A percentile compares a stretch with the other conserved stretches of the same genome.
These are phyloP conservation scores for Gaeumannomyces sp. DNA, from an alignment of 2,329 filamentous ascomycete species.

Conservation along the genomic window DNA sequence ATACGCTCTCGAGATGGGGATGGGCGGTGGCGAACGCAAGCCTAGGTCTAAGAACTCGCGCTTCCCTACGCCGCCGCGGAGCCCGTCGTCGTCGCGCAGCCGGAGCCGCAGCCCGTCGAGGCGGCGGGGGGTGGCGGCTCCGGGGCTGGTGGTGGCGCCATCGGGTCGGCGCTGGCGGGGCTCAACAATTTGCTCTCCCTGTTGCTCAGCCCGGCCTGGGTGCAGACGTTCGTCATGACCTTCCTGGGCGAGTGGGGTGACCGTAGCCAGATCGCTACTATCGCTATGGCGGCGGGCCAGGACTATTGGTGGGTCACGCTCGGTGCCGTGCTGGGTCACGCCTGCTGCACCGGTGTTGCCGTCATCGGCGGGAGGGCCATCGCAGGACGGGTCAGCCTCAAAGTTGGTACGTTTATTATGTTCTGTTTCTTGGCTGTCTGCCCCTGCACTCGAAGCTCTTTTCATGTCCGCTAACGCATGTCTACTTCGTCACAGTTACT, in stretches of 20 bases:
- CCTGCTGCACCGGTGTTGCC: conserved; percentile 81
- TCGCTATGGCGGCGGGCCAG: conserved; percentile 96
- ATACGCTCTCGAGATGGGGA: conserved; percentile 74
- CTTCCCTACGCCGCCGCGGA: conserved; percentile 73
- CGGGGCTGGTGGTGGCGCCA: conserved; percentile 29
- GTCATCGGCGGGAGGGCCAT: conserved; percentile 90
- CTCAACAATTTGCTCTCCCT: conserved; percentile 82
- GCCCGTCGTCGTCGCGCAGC: conserved; percentile 66
- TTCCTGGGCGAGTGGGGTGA: conserved; percentile 98
- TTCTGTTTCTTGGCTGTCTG: not conserved
- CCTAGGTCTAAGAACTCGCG: conserved; percentile 63
- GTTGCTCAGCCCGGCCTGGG: conserved; percentile 91
- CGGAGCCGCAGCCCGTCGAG: conserved; percentile 46
- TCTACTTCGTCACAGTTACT: conserved; percentile 50
- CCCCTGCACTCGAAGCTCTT: not conserved
- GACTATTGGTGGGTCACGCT: conserved; percentile 99
- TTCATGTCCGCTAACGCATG: conserved; percentile 7
- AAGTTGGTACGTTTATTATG: conserved; percentile 68
- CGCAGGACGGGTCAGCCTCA: conserved; percentile 87
- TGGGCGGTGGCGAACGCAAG: conserved; percentile 52
- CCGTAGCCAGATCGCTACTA: conserved; percentile 93
- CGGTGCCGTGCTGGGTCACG: conserved; percentile 80
- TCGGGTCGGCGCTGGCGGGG: conserved; percentile 56
- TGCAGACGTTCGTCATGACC: conserved; percentile 98
- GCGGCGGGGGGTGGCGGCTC: conserved; percentile 29